phyloP scores from a whole-genome alignment of 306 rosid genomes.

The Vachellia collinsii region DNA sequence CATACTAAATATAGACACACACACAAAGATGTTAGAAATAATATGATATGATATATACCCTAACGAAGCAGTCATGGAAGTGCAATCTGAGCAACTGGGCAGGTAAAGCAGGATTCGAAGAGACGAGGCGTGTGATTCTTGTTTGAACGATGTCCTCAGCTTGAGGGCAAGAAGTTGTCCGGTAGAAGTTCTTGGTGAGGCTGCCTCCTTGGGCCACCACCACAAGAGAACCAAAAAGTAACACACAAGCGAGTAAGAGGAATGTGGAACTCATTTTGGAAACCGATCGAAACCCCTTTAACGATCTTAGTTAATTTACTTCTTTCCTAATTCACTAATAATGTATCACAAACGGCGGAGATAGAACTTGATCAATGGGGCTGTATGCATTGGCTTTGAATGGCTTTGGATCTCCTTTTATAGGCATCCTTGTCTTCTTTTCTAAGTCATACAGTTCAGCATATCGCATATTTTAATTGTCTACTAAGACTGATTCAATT shows the following conservation, averaged over 20 bases:
- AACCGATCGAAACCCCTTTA: background rate
- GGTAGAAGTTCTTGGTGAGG: constrained; percentile 54
- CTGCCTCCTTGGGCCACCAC: constrained; percentile 46
- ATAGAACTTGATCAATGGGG: constrained; percentile 7
- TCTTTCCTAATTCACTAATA: too few species aligned
- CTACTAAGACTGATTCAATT: background rate
- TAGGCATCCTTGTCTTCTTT: constrained; percentile 6
- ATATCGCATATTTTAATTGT: constrained; percentile 21
- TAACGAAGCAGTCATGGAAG: constrained; percentile 71
- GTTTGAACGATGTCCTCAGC: constrained; percentile 51
- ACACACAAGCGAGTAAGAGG: constrained; percentile 35
- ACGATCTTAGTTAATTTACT: too few species aligned
- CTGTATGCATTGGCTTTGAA: background rate
- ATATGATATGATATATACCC: constrained; percentile 38
- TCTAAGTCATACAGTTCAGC: constrained; percentile 10
- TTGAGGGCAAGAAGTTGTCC: constrained; percentile 31
- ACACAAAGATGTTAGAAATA: background rate
- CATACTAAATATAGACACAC: too few species aligned
- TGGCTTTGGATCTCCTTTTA: constrained; percentile 22
- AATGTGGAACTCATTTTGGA: constrained; percentile 34
- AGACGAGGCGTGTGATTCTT: constrained; percentile 42
- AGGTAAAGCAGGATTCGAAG: constrained; percentile 43
- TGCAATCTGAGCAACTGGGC: constrained; percentile 63
- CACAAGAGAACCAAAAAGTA: constrained; percentile 32
- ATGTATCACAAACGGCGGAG: too few species aligned